Evolutionary conservation across 2,329 filamentous ascomycete species (phyloP), one percentile per base, ranked within the genome.

Genomic region (Xylariaceae sp.): DNA sequence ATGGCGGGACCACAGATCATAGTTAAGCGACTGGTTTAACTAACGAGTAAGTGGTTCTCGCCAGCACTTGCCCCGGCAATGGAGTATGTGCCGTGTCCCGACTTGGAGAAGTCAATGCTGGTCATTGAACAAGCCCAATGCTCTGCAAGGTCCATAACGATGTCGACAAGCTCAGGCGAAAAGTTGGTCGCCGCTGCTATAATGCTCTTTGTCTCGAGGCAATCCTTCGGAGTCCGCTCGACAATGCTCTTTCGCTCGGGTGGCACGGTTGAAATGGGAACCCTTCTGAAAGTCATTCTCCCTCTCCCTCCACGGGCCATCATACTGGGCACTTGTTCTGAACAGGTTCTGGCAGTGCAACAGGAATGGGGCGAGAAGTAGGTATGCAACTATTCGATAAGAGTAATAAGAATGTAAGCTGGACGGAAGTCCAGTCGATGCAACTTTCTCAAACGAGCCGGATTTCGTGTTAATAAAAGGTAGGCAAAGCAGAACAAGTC

Each of bases 71-170:
- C 47, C 4, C 54, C 54, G 5, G 19, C 17, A 16, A 59, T 48
- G 1, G 33, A 16, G 5, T 54, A 36, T 3, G 38, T 34, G 1
- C 30, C 29, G 2, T 31, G 23, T 0, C 34, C 40, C 5, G 40
- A 40, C 9, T 46, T 36, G 5, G 46, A 41, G 40, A 51, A 62
- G 34, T 60, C 54, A 31, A 61, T 44, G 9, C 56, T 57, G 8
- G 60, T 52, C 1, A 61, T 58, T 1, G 70, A 68, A 47, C 71
- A 71, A 11, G 70, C 70, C 78, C 78, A 83, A 57, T 81, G 82
- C 57, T 81, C 76, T 38, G 76, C 78, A 18, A 64, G 55, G 50
- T 83, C 77, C 38, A 81, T 57, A 31, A 83, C 68, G 31, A 58
- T 54, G 50, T 81, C 70, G 26, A 78, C 61, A 0, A 83, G 43